Percentiles rank a stretch among this genome's conserved stretches.
These are phyloP conservation scores for Cicer bijugum DNA, from an alignment of 306 rosid genomes.

Conservation along the genomic window DNA sequence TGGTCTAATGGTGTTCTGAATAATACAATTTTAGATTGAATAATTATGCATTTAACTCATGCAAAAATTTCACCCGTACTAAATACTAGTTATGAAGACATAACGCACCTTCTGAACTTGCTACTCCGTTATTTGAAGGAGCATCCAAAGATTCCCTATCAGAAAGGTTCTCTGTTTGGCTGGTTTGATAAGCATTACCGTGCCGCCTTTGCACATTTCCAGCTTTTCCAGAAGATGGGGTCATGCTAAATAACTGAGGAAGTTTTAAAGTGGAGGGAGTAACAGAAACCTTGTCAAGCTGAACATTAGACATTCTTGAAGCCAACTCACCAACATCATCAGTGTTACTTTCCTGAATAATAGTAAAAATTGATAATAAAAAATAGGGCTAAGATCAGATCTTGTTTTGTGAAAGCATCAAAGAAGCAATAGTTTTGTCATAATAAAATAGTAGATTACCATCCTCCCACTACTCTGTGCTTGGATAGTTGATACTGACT, in stretches of 20 bases:
- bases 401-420: slow-evolving; percentile 24
- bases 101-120: slow-evolving; percentile 73
- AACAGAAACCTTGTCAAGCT: slow-evolving; percentile 81
- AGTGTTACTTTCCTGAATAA: slow-evolving; percentile 66
- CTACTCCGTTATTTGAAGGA: slow-evolving; percentile 60
- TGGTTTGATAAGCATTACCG: slow-evolving; percentile 62
- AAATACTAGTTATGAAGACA: slow-evolving; percentile 4
- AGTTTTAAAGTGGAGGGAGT: slow-evolving; percentile 93
- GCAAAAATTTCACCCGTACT: too few relatives aligned
- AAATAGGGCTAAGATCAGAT: slow-evolving; percentile 31
- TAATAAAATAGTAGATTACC: slow-evolving; percentile 56
- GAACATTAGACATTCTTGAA: slow-evolving; percentile 74
- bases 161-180: slow-evolving; percentile 65
- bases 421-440: slow-evolving; percentile 3
- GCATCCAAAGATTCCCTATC: slow-evolving; percentile 70
- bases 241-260: slow-evolving; percentile 90
- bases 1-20: too few relatives aligned
- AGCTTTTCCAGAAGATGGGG: slow-evolving; percentile 90
- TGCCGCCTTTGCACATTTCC: slow-evolving; percentile 80
- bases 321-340: slow-evolving; percentile 80
- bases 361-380: slow-evolving; percentile 21
- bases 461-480: slow-evolving; percentile 78
- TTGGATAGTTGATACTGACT: slow-evolving; percentile 73
- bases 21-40: too few relatives aligned
- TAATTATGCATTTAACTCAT: too few relatives aligned